A percentile compares a stretch with the other conserved stretches of the same genome.
Conservation (phyloP, 2,329 filamentous ascomycete species). For the Cladophialophora exuberans region DNA sequence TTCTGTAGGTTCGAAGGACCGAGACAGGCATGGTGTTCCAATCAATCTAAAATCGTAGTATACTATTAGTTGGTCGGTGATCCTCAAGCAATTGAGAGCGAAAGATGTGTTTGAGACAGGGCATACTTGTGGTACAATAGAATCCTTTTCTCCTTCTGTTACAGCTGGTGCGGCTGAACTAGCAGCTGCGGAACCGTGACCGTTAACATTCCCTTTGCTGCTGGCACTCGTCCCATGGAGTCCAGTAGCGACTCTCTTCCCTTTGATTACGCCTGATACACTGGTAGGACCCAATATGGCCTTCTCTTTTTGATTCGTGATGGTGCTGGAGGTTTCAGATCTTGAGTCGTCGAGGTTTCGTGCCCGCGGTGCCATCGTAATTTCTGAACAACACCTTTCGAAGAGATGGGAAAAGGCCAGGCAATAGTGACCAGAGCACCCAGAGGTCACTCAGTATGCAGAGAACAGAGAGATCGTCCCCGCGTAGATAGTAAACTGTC, state of each 20-base stretch:
- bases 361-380: constrained; percentile 50
- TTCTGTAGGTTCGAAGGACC: constrained; percentile 51
- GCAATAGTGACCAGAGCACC: no score
- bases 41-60: no score
- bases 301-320: constrained; percentile 41
- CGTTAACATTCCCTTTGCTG: constrained; percentile 32
- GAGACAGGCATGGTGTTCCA: constrained; percentile 25
- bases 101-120: no score
- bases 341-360: constrained; percentile 51
- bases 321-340: constrained; percentile 50
- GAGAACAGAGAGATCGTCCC: no score
- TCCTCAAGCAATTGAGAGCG: no score
- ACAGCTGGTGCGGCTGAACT: constrained; percentile 36
- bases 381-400: not conserved
- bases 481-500: no score
- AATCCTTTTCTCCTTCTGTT: constrained; percentile 23
- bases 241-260: constrained; percentile 15
- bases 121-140: constrained; percentile 40
- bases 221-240: constrained; percentile 24
- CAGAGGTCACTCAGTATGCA: no score
- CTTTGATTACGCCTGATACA: constrained; percentile 24
- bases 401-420: not conserved
- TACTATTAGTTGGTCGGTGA: no score
- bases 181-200: constrained; percentile 23
- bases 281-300: constrained; percentile 13